phyloP scores from a whole-genome alignment of 2,329 filamentous ascomycete species.

The Claviceps sorghi region DNA sequence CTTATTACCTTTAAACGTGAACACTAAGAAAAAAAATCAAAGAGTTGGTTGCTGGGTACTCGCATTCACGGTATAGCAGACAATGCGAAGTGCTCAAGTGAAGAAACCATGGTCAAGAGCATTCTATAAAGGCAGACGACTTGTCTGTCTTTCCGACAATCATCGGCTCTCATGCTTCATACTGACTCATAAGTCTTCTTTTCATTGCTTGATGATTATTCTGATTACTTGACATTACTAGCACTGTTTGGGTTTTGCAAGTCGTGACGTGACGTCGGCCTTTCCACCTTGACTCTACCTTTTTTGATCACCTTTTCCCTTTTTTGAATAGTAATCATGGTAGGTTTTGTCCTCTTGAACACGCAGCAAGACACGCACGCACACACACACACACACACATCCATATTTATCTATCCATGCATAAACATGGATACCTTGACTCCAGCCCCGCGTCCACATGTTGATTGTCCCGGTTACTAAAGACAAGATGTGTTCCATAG shows the following conservation, averaged over 20 bases:
- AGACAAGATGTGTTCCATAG: neutral
- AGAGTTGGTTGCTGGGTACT: neutral
- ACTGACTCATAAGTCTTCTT: neutral
- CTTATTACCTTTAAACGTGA: neutral
- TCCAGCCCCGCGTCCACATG: too few species aligned
- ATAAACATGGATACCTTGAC: neutral
- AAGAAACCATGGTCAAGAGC: neutral
- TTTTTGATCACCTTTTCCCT: neutral
- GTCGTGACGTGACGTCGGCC: neutral
- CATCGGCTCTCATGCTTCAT: neutral
- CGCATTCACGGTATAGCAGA: neutral
- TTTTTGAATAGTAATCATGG: neutral
- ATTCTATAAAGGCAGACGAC: slow-evolving; percentile 1
- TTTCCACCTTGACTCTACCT: neutral
- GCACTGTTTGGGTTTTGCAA: neutral
- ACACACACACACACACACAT: neutral
- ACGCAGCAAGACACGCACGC: too few species aligned
- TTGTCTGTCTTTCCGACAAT: neutral
- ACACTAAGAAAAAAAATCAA: neutral
- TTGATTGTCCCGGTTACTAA: neutral
- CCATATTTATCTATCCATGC: too few species aligned
- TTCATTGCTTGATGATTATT: neutral
- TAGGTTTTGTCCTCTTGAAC: neutral
- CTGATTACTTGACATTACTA: neutral
- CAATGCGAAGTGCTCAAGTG: neutral